Conservation (phyloP, 305 asterid genomes). For the Fraxinus latifolia region DNA sequence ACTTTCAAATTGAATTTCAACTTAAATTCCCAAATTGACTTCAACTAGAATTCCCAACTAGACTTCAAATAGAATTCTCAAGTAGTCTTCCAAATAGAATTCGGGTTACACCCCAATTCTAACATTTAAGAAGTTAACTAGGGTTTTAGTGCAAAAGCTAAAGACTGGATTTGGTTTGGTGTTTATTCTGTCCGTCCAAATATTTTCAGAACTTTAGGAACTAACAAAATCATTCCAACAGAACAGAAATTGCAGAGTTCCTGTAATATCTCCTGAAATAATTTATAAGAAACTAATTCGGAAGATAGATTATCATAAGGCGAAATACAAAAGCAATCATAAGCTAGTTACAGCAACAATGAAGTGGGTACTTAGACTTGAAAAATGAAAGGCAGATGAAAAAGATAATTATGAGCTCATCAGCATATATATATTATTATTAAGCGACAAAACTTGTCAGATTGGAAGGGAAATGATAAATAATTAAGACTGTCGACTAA, state of each 20-base stretch:
- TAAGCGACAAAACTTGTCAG: background rate
- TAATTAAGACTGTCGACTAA: background rate
- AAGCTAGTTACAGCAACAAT: background rate
- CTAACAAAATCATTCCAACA: background rate
- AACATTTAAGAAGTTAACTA: constrained; percentile 13
- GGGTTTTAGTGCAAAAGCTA: constrained; percentile 27
- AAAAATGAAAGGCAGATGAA: background rate
- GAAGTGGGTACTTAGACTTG: background rate
- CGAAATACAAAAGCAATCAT: background rate
- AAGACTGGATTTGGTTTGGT: background rate
- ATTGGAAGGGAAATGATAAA: background rate
- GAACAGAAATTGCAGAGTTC: too few relatives aligned
- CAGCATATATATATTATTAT: background rate
- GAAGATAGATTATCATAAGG: background rate
- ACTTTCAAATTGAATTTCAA: too few relatives aligned
- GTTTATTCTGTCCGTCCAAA: background rate
- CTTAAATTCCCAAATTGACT: too few relatives aligned
- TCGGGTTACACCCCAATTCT: too few relatives aligned
- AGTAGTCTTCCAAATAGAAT: too few relatives aligned
- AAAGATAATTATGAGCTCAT: background rate
- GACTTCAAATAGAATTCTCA: too few relatives aligned
- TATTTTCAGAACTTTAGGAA: background rate
- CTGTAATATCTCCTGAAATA: too few relatives aligned
- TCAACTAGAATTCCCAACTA: too few relatives aligned
- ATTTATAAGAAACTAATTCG: too few relatives aligned